Conservation (phyloP, 257 asterid genomes). For the Nicotiana obtusifolia region DNA sequence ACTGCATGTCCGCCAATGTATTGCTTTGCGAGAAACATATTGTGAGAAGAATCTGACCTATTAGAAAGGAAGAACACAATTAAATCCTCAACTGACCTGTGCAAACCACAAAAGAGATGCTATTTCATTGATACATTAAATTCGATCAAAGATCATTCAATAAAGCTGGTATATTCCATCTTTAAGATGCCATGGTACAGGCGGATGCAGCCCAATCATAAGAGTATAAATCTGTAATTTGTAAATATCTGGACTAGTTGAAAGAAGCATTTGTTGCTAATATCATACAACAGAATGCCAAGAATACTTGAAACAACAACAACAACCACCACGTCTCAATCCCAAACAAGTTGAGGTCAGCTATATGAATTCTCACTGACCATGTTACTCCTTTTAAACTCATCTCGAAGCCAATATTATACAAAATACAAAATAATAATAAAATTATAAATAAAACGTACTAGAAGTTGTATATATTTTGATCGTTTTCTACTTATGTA, state of each 20-base stretch:
- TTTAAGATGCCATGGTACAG: not conserved
- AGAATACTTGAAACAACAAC: not conserved
- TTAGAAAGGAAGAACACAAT: constrained; percentile 12
- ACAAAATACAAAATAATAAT: too few relatives aligned
- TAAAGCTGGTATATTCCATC: not conserved
- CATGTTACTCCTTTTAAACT: too few relatives aligned
- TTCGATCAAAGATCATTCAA: not conserved
- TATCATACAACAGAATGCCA: not conserved
- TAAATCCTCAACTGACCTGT: not conserved
- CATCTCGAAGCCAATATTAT: too few relatives aligned
- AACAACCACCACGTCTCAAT: too few relatives aligned
- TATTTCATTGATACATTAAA: not conserved
- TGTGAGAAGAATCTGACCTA: constrained; percentile 89
- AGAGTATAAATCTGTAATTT: not conserved
- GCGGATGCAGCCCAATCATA: not conserved
- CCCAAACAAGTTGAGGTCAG: too few relatives aligned
- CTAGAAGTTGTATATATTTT: too few relatives aligned
- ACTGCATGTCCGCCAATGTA: constrained; percentile 41
- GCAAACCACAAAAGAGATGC: not conserved
- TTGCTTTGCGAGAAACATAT: constrained; percentile 66
- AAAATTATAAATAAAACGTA: too few relatives aligned
- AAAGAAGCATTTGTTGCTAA: not conserved
- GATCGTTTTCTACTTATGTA: too few relatives aligned
- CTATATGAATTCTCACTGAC: too few relatives aligned
- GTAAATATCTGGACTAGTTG: not conserved